A percentile compares a stretch with the other conserved stretches of the same genome.
phyloP scores from a whole-genome alignment of 192 early-diverging fungal species.

The Coemansia sp. region DNA sequence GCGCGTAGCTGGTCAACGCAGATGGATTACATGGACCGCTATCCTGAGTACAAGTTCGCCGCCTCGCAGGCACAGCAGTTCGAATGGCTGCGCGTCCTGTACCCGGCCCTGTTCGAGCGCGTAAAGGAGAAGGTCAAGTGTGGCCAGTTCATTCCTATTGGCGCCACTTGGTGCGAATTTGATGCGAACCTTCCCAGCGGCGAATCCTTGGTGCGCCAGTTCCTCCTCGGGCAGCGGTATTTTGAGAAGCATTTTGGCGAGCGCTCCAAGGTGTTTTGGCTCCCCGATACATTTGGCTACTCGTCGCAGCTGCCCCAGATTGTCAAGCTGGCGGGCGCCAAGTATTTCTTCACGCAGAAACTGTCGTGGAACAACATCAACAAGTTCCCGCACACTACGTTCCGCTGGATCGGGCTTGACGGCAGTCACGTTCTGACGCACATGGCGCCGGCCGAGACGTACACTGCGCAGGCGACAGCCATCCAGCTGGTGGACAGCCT shows the following conservation, averaged over 20 bases:
- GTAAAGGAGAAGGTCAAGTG: constrained; percentile 69
- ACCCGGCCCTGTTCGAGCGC: constrained; percentile 79
- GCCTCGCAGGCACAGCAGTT: constrained; percentile 98
- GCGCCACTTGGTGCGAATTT: constrained; percentile 98
- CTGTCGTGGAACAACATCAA: constrained; percentile 99
- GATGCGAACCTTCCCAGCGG: constrained; percentile 97
- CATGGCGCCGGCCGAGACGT: constrained; percentile 91
- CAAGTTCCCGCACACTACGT: constrained; percentile 97
- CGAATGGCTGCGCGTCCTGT: constrained; percentile 84
- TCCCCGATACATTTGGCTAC: constrained; percentile 95
- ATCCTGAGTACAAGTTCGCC: constrained; percentile 88
- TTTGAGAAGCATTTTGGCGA: constrained; percentile 78
- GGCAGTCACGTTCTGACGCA: constrained; percentile 84
- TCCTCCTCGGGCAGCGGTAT: constrained; percentile 90
- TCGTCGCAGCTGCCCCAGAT: constrained; percentile 94
- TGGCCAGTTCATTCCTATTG: constrained; percentile 91
- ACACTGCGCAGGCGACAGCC: constrained; percentile 64
- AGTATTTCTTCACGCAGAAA: constrained; percentile 99
- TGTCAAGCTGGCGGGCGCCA: constrained; percentile 67
- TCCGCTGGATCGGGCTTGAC: constrained; percentile 91
- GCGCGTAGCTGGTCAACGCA: constrained; percentile 84
- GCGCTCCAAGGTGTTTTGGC: constrained; percentile 82
- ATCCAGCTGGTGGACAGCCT: constrained; percentile 65
- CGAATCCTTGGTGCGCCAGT: constrained; percentile 92
- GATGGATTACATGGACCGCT: constrained; percentile 78